Conservation (phyloP, 345 rosid genomes). For the Mallotus nudiflorus region DNA sequence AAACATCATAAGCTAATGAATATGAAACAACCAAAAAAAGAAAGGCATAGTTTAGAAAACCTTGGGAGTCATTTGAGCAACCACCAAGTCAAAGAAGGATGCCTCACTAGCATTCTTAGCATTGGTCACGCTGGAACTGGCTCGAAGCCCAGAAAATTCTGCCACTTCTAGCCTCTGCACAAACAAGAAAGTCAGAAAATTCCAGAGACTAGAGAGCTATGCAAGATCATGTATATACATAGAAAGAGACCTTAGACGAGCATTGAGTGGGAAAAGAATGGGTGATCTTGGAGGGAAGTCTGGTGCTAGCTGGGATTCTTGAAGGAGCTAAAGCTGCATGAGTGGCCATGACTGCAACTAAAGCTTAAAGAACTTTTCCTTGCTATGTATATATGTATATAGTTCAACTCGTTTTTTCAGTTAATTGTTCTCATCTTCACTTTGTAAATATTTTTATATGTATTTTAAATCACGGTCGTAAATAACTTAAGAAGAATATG, state of each 20-base stretch:
- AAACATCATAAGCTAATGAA: not conserved
- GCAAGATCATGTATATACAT: conserved; percentile 4
- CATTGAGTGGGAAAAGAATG: conserved; percentile 73
- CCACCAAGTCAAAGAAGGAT: conserved; percentile 72
- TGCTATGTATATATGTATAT: conserved; percentile 17
- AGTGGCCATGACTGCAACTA: conserved; percentile 72
- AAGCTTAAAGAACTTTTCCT: conserved; percentile 19
- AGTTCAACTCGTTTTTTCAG: not conserved
- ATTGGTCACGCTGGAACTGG: conserved; percentile 38
- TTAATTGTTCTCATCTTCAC: conserved; percentile 1
- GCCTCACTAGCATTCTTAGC: conserved; percentile 44
- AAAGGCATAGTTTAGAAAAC: conserved; percentile 26
- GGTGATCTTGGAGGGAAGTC: conserved; percentile 54
- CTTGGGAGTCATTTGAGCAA: conserved; percentile 72
- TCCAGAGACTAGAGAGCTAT: not conserved
- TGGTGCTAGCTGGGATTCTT: conserved; percentile 60
- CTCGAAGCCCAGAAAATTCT: conserved; percentile 79
- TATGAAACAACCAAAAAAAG: not conserved
- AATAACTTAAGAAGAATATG: conserved; percentile 44
- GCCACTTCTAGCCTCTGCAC: conserved; percentile 69
- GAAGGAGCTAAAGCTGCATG: conserved; percentile 91
- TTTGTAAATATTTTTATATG: conserved; percentile 3
- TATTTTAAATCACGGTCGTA: conserved; percentile 41
- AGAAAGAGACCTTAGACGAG: conserved; percentile 59
- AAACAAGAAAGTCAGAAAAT: not conserved